Evolutionary conservation across 2,329 filamentous ascomycete genomes (phyloP), one percentile per base, ranked within the genome.

Genomic region (Akanthomyces muscarius): DNA sequence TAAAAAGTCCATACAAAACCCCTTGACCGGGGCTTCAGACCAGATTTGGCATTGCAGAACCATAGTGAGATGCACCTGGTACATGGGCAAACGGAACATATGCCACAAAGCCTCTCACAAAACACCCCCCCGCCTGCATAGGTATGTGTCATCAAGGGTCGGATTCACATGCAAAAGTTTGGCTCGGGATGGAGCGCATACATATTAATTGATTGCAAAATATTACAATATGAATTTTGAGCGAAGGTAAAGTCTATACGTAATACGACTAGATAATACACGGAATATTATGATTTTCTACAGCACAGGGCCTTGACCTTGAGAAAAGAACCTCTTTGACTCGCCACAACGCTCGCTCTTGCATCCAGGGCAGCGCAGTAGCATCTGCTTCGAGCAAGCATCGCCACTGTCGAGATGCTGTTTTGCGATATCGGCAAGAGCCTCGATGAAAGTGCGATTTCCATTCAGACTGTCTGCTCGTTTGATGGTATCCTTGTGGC

Each of bases 391-490:
- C 36, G 91, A 96, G 74, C 90, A 94, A 11, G 80, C 72, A 11
- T 79, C 69, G 5, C 89, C 89, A 66, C 85, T 87, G 58, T 86
- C 80, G 59, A 99, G 77, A 78, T 99, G 96, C 18, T 81, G 76
- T 71, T 90, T 89, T 8, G 93, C 95, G 68, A 99, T 85, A 71
- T 97, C 89, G 13, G 94, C 95, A 58, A 99, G 81, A 1, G 90
- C 95, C 68, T 90, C 78, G 70, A 99, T 98, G 76, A 99, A 99
- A 1, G 94, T 87, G 0, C 88, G 89, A 74, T 86, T 96, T 61
- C 91, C 95, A 71, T 99, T 99, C 71, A 99, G 77, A 72, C 91
- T 96, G 74, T 98, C 95, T 1, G 89, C 91, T 63, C 95, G 86
- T 81, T 96, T 97, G 66, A 99, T 87, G 0, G 87, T 89, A 38